phyloP scores from a whole-genome alignment of 148 eudicot genomes.

The Simmondsia chinensis region DNA sequence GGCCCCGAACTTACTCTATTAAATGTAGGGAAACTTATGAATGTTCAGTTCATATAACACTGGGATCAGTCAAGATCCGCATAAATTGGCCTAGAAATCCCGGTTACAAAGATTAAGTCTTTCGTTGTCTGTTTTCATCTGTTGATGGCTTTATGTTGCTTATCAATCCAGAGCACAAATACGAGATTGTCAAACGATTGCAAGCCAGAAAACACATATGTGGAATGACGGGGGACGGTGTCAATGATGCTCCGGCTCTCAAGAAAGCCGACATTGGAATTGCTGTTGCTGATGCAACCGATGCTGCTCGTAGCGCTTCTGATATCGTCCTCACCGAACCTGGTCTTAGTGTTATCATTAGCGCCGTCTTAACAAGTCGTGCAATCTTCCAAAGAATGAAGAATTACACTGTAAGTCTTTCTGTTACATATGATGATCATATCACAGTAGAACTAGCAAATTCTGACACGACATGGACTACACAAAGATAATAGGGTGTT shows the following conservation, averaged over 20 bases:
- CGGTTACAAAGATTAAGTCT: too few relatives aligned
- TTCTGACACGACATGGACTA: too few relatives aligned
- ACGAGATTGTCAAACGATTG: constrained; percentile 91
- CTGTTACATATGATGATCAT: not conserved
- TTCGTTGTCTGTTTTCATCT: too few relatives aligned
- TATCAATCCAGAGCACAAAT: constrained; percentile 72
- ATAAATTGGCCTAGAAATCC: too few relatives aligned
- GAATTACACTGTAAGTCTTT: constrained; percentile 68
- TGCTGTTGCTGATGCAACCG: constrained; percentile 99
- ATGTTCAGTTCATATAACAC: too few relatives aligned
- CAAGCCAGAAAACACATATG: constrained; percentile 99
- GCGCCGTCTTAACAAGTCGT: constrained; percentile 97
- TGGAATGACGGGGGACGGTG: constrained; percentile 99
- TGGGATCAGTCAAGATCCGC: too few relatives aligned
- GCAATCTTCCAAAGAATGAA: constrained; percentile 99
- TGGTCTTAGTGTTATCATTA: constrained; percentile 93
- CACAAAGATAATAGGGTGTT: too few relatives aligned
- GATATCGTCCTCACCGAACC: constrained; percentile 99
- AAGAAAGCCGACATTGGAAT: constrained; percentile 99
- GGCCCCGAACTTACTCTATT: too few relatives aligned
- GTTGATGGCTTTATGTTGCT: constrained; percentile 7
- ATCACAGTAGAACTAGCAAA: too few relatives aligned
- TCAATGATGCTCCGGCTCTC: constrained; percentile 96
- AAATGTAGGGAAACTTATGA: too few relatives aligned
- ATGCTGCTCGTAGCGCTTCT: constrained; percentile 99